These are phyloP conservation scores for Bjerkandera adusta DNA, from an alignment of 1,284 basidiomycete species.

Conservation along the genomic window DNA sequence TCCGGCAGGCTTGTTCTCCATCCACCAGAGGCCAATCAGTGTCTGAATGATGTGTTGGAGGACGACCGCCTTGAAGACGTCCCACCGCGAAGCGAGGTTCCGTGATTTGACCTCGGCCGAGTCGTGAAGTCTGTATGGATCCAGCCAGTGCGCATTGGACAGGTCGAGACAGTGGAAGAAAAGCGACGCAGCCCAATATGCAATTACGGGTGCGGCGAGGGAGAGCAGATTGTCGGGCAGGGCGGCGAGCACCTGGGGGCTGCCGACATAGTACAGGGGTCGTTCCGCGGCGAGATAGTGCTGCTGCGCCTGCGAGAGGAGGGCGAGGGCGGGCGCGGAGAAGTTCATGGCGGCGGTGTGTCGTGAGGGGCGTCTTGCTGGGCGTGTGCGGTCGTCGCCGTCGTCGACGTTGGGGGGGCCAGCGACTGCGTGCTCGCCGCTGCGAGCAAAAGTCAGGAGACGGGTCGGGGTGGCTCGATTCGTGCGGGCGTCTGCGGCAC, in stretches of 20 bases:
- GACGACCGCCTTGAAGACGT: constrained; percentile 81
- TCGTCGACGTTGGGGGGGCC: neutral
- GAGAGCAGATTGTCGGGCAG: constrained; percentile 70
- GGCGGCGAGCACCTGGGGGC: constrained; percentile 18
- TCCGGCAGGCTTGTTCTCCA: constrained; percentile 52
- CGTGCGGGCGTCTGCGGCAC: neutral
- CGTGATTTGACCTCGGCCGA: constrained; percentile 74
- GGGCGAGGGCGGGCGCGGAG: constrained; percentile 17
- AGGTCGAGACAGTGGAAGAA: constrained; percentile 84
- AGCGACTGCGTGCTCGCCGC: neutral
- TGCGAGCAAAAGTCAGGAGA: constrained; percentile 3
- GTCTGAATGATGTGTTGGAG: constrained; percentile 90
- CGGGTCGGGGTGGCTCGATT: neutral
- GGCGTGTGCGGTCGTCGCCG: neutral
- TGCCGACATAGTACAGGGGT: constrained; percentile 28
- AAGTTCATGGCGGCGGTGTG: constrained; percentile 22
- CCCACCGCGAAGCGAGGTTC: constrained; percentile 71
- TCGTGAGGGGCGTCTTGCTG: neutral
- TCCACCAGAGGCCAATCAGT: constrained; percentile 64
- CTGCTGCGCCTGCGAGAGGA: constrained; percentile 22
- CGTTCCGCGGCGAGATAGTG: constrained; percentile 24
- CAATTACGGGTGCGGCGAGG: constrained; percentile 72
- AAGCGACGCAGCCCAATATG: constrained; percentile 87
- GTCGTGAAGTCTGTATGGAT: constrained; percentile 88
- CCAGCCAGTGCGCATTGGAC: constrained; percentile 74